These are phyloP conservation scores for Colletotrichum agaves DNA, from an alignment of 2,329 filamentous ascomycete genomes.

Conservation along the genomic window DNA sequence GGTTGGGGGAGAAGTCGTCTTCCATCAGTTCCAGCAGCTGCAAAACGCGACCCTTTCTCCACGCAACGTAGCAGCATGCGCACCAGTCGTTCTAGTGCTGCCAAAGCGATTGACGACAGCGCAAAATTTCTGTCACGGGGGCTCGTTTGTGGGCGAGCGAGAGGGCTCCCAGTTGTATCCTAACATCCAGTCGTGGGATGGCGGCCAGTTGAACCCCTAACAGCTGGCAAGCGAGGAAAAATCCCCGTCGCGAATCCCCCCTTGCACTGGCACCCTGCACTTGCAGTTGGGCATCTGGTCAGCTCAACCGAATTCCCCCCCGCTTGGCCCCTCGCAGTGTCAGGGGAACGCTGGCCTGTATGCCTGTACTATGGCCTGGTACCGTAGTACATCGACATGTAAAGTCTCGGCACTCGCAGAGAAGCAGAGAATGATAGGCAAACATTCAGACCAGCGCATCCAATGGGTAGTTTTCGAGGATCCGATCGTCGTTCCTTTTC, in stretches of 20 bases:
- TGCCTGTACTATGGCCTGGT: too few species aligned
- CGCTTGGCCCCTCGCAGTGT: conserved; percentile 23
- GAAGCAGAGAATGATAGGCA: conserved; percentile 4
- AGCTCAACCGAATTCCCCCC: conserved; percentile 20
- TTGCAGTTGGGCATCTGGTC: conserved; percentile 16
- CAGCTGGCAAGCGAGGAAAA: conserved; percentile 26
- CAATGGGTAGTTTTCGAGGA: conserved; percentile 21
- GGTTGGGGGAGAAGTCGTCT: background rate
- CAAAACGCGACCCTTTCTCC: conserved; percentile 15
- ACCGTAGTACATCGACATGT: conserved; percentile 18
- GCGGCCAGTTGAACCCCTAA: conserved; percentile 3
- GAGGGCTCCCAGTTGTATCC: conserved; percentile 16
- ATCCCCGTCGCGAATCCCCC: conserved; percentile 17
- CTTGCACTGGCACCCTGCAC: conserved; percentile 14
- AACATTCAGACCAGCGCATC: background rate
- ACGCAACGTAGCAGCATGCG: conserved; percentile 27
- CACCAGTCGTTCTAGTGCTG: conserved; percentile 16
- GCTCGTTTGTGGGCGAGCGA: conserved; percentile 17
- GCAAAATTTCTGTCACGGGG: background rate
- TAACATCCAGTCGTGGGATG: background rate
- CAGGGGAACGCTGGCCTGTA: conserved; percentile 8
- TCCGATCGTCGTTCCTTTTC: conserved; percentile 16
- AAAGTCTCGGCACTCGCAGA: conserved; percentile 30
- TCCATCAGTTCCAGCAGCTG: background rate
- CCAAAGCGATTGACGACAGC: conserved; percentile 19